These are phyloP conservation scores for Eucalyptus victrix DNA, from an alignment of 345 rosid species.

Conservation along the genomic window DNA sequence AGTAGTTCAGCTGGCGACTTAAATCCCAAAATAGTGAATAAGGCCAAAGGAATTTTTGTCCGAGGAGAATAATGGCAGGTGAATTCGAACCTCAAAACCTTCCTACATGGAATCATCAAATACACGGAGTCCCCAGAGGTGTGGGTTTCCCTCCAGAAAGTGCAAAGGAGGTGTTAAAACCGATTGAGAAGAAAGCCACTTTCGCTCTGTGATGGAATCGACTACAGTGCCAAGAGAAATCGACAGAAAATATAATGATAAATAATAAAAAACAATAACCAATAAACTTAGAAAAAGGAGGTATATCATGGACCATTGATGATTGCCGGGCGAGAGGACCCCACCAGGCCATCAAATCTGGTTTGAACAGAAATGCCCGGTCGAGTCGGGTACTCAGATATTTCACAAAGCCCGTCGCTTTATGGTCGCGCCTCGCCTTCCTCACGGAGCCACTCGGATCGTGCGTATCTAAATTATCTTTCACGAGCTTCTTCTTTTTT, in stretches of 20 bases:
- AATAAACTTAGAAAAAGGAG: neutral
- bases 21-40: neutral
- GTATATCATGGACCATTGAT: neutral
- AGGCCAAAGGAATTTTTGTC: neutral
- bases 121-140: neutral
- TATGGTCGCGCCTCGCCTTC: neutral
- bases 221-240: neutral
- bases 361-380: neutral
- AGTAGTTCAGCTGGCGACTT: neutral
- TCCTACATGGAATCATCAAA: neutral
- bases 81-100: neutral
- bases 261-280: neutral
- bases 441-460: neutral
- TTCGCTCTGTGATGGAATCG: neutral
- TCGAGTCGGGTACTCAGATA: neutral
- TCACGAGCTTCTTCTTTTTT: neutral
- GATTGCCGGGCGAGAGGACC: neutral
- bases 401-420: neutral
- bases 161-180: neutral
- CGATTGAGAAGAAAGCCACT: neutral
- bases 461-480: neutral
- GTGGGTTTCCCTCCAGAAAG: neutral
- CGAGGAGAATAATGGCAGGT: neutral
- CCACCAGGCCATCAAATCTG: neutral
- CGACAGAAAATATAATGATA: neutral